A percentile compares a stretch with the other conserved stretches of the same genome.
Conservation (phyloP, 257 asterid species). For the Parsonsia alboflavescens region DNA sequence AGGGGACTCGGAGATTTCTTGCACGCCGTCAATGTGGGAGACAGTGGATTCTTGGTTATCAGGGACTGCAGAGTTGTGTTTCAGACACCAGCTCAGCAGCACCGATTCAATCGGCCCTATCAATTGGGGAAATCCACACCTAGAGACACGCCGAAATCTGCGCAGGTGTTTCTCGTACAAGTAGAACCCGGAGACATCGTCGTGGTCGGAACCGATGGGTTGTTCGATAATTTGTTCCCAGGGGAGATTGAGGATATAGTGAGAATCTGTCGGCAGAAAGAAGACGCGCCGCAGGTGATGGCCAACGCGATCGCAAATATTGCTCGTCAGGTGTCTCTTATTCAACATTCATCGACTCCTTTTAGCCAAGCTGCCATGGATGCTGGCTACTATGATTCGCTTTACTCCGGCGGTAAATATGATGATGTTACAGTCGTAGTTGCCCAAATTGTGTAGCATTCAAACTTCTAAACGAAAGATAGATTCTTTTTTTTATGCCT, state of each 20-base stretch:
- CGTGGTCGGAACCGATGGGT: slow-evolving; percentile 43
- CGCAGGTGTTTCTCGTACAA: slow-evolving; percentile 20
- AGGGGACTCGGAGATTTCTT: neutral
- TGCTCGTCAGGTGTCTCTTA: slow-evolving; percentile 11
- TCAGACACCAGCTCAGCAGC: slow-evolving; percentile 25
- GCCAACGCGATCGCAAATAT: slow-evolving; percentile 10
- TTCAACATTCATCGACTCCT: slow-evolving; percentile 7
- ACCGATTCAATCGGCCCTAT: slow-evolving; percentile 30
- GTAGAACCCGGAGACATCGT: slow-evolving; percentile 34
- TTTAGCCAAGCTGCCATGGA: slow-evolving; percentile 22
- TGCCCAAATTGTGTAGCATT: slow-evolving; percentile 17
- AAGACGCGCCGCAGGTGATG: neutral
- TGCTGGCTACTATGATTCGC: slow-evolving; percentile 8
- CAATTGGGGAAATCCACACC: slow-evolving; percentile 20
- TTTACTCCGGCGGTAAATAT: slow-evolving; percentile 33
- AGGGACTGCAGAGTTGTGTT: slow-evolving; percentile 21
- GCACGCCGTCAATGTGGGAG: slow-evolving; percentile 39
- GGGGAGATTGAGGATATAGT: slow-evolving; percentile 22
- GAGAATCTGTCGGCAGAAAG: neutral
- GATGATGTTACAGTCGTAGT: slow-evolving; percentile 50
- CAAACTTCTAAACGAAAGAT: too few relatives aligned
- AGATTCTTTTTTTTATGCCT: too few relatives aligned
- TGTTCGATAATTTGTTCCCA: slow-evolving; percentile 35
- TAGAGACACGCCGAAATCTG: slow-evolving; percentile 5
- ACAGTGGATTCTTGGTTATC: slow-evolving; percentile 36